Evolutionary conservation across 192 early-diverging fungal genomes (phyloP).

Genomic region (Coemansia sp.): DNA sequence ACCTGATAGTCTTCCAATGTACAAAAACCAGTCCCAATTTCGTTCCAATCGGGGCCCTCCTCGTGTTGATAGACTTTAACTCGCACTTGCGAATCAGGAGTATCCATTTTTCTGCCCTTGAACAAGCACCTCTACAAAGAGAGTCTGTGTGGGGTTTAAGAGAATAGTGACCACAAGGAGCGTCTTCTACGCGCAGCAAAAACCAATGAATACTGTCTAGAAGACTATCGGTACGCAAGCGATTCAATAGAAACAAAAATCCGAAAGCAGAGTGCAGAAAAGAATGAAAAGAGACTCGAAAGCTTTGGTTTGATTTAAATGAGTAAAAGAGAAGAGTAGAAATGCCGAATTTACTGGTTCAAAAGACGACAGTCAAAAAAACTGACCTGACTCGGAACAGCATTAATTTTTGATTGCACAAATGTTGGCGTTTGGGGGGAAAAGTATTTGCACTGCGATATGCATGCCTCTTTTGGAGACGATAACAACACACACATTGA

Average conservation of each 20-base stretch:
- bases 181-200: constrained; percentile 5
- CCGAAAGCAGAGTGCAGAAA: constrained; percentile 10
- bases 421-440: too few species aligned
- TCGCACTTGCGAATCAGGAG: constrained; percentile 58
- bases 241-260: constrained; percentile 9
- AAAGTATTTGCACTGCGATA: too few species aligned
- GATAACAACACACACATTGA: too few species aligned
- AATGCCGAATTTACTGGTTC: too few species aligned
- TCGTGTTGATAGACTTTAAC: constrained; percentile 88
- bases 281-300: neutral
- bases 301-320: neutral
- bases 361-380: too few species aligned
- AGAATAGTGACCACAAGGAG: neutral
- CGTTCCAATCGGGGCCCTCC: constrained; percentile 71
- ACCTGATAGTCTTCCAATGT: constrained; percentile 68
- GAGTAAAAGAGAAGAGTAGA: too few species aligned
- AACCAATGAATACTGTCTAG: neutral
- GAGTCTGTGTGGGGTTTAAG: neutral
- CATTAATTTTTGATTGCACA: too few species aligned
- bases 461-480: too few species aligned
- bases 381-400: too few species aligned
- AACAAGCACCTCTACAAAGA: neutral
- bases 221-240: neutral
- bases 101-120: constrained; percentile 20
- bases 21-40: constrained; percentile 84